Percentiles rank a stretch among this genome's conserved stretches.
phyloP scores from a whole-genome alignment of 129 eudicot genomes.

The Dittrichia graveolens region DNA sequence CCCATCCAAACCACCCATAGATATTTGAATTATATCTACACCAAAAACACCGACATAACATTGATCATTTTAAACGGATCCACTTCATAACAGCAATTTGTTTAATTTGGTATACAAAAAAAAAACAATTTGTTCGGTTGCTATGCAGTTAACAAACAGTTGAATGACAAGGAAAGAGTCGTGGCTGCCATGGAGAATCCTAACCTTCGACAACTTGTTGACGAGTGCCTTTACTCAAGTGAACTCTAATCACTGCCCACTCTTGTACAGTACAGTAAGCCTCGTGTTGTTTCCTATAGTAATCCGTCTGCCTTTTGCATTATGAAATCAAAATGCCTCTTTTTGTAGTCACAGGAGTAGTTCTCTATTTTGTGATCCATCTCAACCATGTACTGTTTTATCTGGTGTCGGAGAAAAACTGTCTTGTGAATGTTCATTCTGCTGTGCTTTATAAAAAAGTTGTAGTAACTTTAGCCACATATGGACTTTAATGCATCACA shows the following conservation, averaged over 20 bases:
- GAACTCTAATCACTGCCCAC: constrained; percentile 52
- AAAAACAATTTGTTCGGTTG: no score
- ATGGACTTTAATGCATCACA: not conserved
- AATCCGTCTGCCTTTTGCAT: constrained; percentile 22
- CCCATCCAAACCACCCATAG: no score
- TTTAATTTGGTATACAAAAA: no score
- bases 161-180: constrained; percentile 89
- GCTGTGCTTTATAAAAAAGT: not conserved
- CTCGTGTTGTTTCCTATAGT: constrained; percentile 14
- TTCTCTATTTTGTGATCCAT: not conserved
- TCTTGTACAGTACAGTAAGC: constrained; percentile 48
- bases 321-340: not conserved
- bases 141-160: constrained; percentile 79
- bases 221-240: constrained; percentile 79
- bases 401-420: not conserved
- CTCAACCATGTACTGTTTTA: constrained; percentile 4
- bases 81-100: no score
- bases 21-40: no score
- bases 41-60: no score
- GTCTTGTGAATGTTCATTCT: not conserved
- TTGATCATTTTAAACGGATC: no score
- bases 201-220: constrained; percentile 86
- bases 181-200: constrained; percentile 94
- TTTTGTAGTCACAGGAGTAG: not conserved
- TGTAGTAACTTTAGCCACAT: not conserved